A percentile compares a stretch with the other conserved stretches of the same genome.
phyloP scores from a whole-genome alignment of 495 filamentous ascomycete genomes.

The Xylaria nigripes region DNA sequence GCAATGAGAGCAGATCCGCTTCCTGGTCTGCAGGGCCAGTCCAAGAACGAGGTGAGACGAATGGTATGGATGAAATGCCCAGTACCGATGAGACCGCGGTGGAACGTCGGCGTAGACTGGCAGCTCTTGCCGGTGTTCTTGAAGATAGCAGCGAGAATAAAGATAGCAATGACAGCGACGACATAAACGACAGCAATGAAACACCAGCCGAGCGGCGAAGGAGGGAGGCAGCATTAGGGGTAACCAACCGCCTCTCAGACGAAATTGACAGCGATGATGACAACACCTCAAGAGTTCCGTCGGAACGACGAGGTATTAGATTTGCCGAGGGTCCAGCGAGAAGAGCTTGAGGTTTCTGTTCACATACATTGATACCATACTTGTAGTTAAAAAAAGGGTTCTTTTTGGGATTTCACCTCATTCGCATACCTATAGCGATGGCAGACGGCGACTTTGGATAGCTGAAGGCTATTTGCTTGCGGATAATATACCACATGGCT shows the following conservation, averaged over 20 bases:
- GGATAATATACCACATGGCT: background rate
- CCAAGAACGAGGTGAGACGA: conserved; percentile 18
- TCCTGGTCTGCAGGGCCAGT: conserved; percentile 1
- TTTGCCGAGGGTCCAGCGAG: conserved; percentile 36
- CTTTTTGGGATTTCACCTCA: background rate
- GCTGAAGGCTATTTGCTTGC: background rate
- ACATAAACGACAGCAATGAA: conserved; percentile 47
- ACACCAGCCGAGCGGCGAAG: conserved; percentile 76
- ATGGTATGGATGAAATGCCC: conserved; percentile 8
- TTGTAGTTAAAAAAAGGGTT: background rate
- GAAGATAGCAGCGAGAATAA: conserved; percentile 46
- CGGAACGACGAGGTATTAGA: conserved; percentile 34
- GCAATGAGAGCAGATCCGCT: conserved; percentile 12
- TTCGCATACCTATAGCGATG: background rate
- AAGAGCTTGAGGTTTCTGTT: conserved; percentile 8
- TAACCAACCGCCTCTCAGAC: conserved; percentile 39
- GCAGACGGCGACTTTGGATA: background rate
- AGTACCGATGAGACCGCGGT: conserved; percentile 34
- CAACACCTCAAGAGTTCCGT: conserved; percentile 42
- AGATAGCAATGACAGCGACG: background rate
- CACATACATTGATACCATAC: background rate
- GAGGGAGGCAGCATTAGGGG: conserved; percentile 77
- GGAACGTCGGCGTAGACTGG: conserved; percentile 35
- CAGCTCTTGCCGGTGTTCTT: conserved; percentile 29
- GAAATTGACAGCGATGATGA: conserved; percentile 58